Evolutionary conservation across 768 basidiomycete genomes (phyloP).

Genomic region (Boletus barrowsii): DNA sequence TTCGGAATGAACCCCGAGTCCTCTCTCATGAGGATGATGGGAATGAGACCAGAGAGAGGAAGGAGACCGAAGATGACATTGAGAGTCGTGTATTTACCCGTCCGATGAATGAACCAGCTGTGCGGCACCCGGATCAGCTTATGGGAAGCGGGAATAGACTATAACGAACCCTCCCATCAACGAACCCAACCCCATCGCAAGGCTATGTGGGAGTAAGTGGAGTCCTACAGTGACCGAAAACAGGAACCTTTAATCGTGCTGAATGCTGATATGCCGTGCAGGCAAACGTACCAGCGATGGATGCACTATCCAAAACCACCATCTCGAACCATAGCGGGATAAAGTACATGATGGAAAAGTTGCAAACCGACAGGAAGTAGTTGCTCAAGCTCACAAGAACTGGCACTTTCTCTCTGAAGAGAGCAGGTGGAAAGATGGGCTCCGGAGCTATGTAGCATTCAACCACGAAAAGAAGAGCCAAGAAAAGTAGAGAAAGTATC

Average conservation of each 20-base stretch:
- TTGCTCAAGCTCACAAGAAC: conserved; percentile 7
- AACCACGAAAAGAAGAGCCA: conserved; percentile 4
- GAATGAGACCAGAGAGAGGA: conserved; percentile 9
- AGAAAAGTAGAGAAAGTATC: conserved; percentile 2
- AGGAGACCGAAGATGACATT: conserved; percentile 11
- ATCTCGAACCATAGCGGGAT: conserved; percentile 17
- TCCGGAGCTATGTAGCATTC: conserved; percentile 7
- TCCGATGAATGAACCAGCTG: conserved; percentile 1
- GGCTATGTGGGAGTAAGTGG: conserved; percentile 12
- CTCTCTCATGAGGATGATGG: conserved; percentile 8
- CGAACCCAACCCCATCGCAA: conserved; percentile 13
- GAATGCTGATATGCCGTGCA: no score
- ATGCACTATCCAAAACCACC: conserved; percentile 8
- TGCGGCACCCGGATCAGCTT: no score
- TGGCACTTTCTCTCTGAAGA: conserved; percentile 7
- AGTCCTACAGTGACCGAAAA: conserved; percentile 2
- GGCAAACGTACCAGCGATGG: conserved; percentile 5
- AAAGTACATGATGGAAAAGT: conserved; percentile 15
- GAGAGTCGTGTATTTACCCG: conserved; percentile 9
- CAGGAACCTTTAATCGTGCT: no score
- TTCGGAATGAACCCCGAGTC: conserved; percentile 4
- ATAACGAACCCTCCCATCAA: conserved; percentile 6
- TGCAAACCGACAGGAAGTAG: conserved; percentile 8
- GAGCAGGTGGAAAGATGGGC: conserved; percentile 9
- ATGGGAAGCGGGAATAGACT: not conserved